Base-by-base conservation (phyloP, 106 monocot genomes). In the Iris macrosiphon region DNA sequence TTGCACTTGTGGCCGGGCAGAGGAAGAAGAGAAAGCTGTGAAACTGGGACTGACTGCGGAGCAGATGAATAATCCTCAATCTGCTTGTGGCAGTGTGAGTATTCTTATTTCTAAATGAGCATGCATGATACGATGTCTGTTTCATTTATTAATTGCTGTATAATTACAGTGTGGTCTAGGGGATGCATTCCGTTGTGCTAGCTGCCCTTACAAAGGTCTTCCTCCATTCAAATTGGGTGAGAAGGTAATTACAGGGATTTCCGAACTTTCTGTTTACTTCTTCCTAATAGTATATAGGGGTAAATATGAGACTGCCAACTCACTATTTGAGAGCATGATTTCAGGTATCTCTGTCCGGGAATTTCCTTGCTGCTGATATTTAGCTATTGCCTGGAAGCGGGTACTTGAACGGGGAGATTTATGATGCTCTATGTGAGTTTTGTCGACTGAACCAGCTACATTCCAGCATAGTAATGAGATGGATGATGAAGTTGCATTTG, bases 1-100 rank as follows among this genome's bases (percentile, higher is more conserved):
- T 56, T 94, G 94, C 52, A 79, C 68, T 7, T 94, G 94, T 69
- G 94, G 94, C n/a, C 69, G 89, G 22, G 94, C 88, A 30, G 88
- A 89, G 62, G 81, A 18, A 13, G 85, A 85, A 55, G 52, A 64
- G 57, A 75, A 94, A 28, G 73, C 81, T 30, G 67, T 64, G 71
- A 81, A 89, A 66, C 54, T 94, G 28, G 81, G 73, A 21, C 50
- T 89, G 35, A 89, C 94, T 6, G 70, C 66, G 3, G 88, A 94
- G 44, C 84, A 79, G 67, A 75, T 94, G 18, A 76, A 70, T 49
- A 82, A 94, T 49, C 88, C 94, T 61, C 72, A 89, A 51, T 94
- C 94, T 41, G 88, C 84, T 30, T 94, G 94, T 63, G 94, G 94
- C 60, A 89, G 28, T 79, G 88, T 94, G 55, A 80, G 79, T 56